A percentile compares a stretch with the other conserved stretches of the same genome.
These are phyloP conservation scores for Hanseniaspora meyeri DNA, from an alignment of 805 yeast genomes.

Conservation along the genomic window DNA sequence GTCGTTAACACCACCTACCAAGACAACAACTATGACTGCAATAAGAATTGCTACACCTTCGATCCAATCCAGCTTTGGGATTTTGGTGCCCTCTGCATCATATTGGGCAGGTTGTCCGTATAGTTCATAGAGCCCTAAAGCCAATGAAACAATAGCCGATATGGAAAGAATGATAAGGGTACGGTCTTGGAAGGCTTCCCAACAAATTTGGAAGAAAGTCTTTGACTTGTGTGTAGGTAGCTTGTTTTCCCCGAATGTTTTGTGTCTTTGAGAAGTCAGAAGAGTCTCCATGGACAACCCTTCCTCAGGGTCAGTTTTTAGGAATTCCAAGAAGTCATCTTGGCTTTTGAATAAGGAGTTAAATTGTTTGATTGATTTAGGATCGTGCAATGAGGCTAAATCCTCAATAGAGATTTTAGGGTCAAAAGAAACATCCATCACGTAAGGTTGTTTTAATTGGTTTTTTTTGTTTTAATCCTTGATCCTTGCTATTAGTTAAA, in stretches of 20 bases:
- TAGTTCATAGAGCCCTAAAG: slow-evolving; percentile 83
- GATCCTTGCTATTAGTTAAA: no score
- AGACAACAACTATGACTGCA: slow-evolving; percentile 79
- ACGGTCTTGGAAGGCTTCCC: slow-evolving; percentile 81
- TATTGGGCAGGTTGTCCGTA: slow-evolving; percentile 69
- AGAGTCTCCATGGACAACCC: slow-evolving; percentile 20
- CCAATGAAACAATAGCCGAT: slow-evolving; percentile 82
- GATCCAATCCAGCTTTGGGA: slow-evolving; percentile 92
- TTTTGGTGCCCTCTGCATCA: slow-evolving; percentile 63
- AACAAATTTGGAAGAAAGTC: slow-evolving; percentile 53
- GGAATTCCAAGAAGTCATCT: slow-evolving; percentile 17
- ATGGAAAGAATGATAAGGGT: slow-evolving; percentile 69
- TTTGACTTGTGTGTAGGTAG: slow-evolving; percentile 65
- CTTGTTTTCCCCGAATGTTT: slow-evolving; percentile 53
- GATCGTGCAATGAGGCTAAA: slow-evolving; percentile 24
- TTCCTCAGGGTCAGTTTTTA: slow-evolving; percentile 19
- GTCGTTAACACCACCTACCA: slow-evolving; percentile 92
- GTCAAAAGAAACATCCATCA: slow-evolving; percentile 16
- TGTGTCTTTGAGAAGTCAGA: slow-evolving; percentile 2
- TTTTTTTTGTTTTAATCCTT: no score
- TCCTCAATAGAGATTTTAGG: slow-evolving; percentile 18
- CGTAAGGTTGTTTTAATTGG: neutral
- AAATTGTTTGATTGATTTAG: slow-evolving; percentile 24
- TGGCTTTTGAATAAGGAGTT: slow-evolving; percentile 20
- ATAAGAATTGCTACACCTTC: slow-evolving; percentile 96